Evolutionary conservation across 2,329 filamentous ascomycete species (phyloP), one percentile per base, ranked within the genome.

Genomic region (Mycosphaerella arachidis): DNA sequence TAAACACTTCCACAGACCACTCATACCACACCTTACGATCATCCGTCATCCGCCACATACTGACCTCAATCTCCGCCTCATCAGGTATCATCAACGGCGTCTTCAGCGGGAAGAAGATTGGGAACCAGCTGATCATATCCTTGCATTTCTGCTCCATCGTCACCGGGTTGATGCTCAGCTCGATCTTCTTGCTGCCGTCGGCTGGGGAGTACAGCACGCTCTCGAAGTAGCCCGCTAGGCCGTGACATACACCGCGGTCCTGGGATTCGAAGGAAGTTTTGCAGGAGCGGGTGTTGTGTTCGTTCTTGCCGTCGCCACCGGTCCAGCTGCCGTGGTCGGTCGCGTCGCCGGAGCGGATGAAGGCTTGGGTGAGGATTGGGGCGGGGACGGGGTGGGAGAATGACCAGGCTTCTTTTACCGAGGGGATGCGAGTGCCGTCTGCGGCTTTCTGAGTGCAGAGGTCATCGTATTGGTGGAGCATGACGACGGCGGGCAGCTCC

Each of bases 71-170:
- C 74, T 96, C 91, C 0, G 89, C 87, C 65, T 91, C 86, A 59
- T 91, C 89, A 0, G 94, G 93, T 66, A 95, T 86, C 71, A 91
- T 89, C 13, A 99, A 81, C 0, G 94, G 93, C 68, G 86, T 86
- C 92, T 94, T 96, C 13, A 99, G 78, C 0, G 95, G 94, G 72
- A 99, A 99, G 78, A 93, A 97, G 31, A 99, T 97, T 1, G 94
- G 94, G 74, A 99, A 99, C 94, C 94, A 99, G 57, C 91, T 96
- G 65, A 97, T 96, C 95, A 99, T 99, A 69, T 95, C 92, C 72
- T 89, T 89, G 80, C 92, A 96, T 84, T 97, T 97, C 59, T 80
- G 79, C 58, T 94, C 91, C 77, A 99, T 97, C 31, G 88, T 90
- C 65, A 96, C 89, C 0, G 94, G 95, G 70, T 96, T 89, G 4